A percentile compares a stretch with the other conserved stretches of the same genome.
phyloP scores from a whole-genome alignment of 441 rosid genomes.

The Aquilaria agallochum region DNA sequence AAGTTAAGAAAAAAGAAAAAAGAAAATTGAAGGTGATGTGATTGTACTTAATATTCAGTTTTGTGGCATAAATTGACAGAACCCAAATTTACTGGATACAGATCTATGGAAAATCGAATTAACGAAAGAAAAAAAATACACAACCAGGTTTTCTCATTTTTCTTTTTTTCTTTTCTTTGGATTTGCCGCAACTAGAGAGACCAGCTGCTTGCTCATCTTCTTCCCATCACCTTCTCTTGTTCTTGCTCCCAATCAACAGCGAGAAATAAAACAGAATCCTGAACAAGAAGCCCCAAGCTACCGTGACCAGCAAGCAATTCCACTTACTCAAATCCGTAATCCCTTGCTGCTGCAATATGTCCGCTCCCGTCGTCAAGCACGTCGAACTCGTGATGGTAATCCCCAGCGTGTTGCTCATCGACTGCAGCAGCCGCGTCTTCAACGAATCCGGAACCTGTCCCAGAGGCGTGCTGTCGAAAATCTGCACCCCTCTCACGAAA shows the following conservation, averaged over 20 bases:
- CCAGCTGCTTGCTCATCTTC: too few relatives aligned
- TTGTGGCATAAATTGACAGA: too few relatives aligned
- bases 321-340: slow-evolving; percentile 64
- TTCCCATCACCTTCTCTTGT: slow-evolving; percentile 53
- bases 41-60: too few relatives aligned
- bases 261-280: slow-evolving; percentile 74
- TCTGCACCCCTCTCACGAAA: slow-evolving; percentile 60
- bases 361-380: slow-evolving; percentile 66
- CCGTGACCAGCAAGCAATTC: slow-evolving; percentile 67
- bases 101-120: not conserved
- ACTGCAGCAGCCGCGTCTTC: slow-evolving; percentile 39
- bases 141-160: too few relatives aligned
- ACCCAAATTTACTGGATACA: too few relatives aligned
- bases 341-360: slow-evolving; percentile 56
- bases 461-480: slow-evolving; percentile 75
- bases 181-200: too few relatives aligned
- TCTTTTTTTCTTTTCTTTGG: too few relatives aligned
- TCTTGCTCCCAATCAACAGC: slow-evolving; percentile 80
- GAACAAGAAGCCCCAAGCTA: slow-evolving; percentile 82
- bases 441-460: slow-evolving; percentile 31
- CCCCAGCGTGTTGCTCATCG: slow-evolving; percentile 46
- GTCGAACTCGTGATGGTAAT: slow-evolving; percentile 55
- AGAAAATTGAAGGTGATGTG: too few relatives aligned
- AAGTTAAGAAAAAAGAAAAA: too few relatives aligned
- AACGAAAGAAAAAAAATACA: not conserved